A percentile compares a stretch with the other conserved stretches of the same genome.
These are phyloP conservation scores for Geotrichum fermentans DNA, from an alignment of 1,139 yeast species.

Conservation along the genomic window DNA sequence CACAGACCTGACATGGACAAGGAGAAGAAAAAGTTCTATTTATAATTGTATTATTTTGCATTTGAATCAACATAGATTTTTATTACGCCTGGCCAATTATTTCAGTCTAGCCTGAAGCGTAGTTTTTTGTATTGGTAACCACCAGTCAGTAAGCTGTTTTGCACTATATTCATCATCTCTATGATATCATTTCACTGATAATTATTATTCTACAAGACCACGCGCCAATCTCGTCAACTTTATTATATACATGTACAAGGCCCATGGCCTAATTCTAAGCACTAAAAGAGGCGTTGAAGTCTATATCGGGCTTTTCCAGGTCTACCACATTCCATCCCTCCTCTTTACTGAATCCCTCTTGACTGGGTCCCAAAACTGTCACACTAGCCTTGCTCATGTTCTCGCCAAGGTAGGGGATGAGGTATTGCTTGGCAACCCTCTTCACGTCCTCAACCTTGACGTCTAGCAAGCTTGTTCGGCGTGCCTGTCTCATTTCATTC, in stretches of 20 bases:
- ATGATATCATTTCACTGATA: no score
- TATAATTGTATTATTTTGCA: constrained; percentile 40
- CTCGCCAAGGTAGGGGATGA: constrained; percentile 35
- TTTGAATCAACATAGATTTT: neutral
- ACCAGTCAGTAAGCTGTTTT: neutral
- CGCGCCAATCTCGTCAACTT: no score
- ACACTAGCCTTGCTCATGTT: constrained; percentile 34
- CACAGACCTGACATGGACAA: constrained; percentile 94
- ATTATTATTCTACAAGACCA: no score
- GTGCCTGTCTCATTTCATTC: constrained; percentile 72
- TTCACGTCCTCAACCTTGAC: constrained; percentile 60
- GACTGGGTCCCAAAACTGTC: constrained; percentile 53
- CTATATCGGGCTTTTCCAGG: constrained; percentile 20
- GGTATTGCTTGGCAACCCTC: constrained; percentile 58
- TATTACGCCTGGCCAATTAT: no score
- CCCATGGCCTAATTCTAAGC: neutral
- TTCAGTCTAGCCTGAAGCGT: no score
- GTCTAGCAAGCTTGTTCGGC: constrained; percentile 69
- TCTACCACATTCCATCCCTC: constrained; percentile 39
- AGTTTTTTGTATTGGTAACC: neutral
- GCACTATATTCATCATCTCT: neutral
- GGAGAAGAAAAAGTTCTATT: constrained; percentile 86
- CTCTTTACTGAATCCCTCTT: constrained; percentile 34
- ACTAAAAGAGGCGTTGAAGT: constrained; percentile 1
- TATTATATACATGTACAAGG: no score